Evolutionary conservation across 2,329 filamentous ascomycete species (phyloP).

Genomic region (Cylindrodendrum hubeiense): DNA sequence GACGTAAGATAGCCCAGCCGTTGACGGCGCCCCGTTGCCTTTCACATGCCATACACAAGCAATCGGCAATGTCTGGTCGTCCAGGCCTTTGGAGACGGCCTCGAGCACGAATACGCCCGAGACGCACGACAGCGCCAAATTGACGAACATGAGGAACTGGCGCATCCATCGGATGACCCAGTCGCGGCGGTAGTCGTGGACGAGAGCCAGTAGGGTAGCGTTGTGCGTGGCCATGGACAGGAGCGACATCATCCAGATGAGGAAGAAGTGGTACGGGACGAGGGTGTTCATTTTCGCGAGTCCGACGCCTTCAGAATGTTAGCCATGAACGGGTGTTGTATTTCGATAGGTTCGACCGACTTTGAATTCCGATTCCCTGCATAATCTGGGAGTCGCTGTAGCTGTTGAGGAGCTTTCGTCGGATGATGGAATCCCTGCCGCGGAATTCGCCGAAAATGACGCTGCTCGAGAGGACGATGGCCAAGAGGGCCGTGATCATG

Average conservation of each 20-base stretch:
- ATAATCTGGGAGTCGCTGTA: slow-evolving; percentile 78
- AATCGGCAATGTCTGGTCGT: slow-evolving; percentile 67
- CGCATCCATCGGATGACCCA: slow-evolving; percentile 76
- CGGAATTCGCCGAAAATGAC: slow-evolving; percentile 68
- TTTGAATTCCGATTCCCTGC: slow-evolving; percentile 76
- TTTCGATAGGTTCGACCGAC: slow-evolving; percentile 34
- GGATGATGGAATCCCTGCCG: slow-evolving; percentile 63
- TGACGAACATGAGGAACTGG: slow-evolving; percentile 75
- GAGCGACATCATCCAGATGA: slow-evolving; percentile 76
- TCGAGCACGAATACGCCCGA: slow-evolving; percentile 69
- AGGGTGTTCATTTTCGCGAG: slow-evolving; percentile 70
- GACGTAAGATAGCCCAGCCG: slow-evolving; percentile 62
- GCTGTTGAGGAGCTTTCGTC: slow-evolving; percentile 73
- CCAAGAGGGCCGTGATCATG: slow-evolving; percentile 71
- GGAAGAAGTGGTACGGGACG: slow-evolving; percentile 77
- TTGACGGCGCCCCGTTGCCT: slow-evolving; percentile 51
- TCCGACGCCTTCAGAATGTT: slow-evolving; percentile 56
- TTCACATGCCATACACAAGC: slow-evolving; percentile 69
- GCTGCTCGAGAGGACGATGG: slow-evolving; percentile 65
- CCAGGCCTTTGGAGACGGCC: slow-evolving; percentile 64
- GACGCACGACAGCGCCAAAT: slow-evolving; percentile 69
- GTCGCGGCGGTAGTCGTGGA: slow-evolving; percentile 75
- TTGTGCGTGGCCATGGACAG: slow-evolving; percentile 76
- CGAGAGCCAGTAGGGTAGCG: slow-evolving; percentile 72
- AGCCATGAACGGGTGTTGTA: neutral